Evolutionary conservation across 192 early-diverging fungal genomes (phyloP).

Genomic region (Coemansia sp.): DNA sequence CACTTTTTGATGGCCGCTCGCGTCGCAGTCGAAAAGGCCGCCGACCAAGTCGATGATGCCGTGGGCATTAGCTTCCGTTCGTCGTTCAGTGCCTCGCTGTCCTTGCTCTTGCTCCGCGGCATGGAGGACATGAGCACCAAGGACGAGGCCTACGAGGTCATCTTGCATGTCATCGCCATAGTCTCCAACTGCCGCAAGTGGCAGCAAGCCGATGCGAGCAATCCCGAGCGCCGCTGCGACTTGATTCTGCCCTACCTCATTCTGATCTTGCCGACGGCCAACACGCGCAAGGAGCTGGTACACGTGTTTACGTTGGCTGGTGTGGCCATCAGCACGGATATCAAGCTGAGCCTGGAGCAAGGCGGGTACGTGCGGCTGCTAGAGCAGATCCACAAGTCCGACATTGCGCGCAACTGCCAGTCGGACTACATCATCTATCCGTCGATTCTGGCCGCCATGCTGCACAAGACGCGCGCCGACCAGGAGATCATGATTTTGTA

Average conservation of each 20-base stretch:
- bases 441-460: constrained; percentile 50
- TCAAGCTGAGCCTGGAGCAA: constrained; percentile 38
- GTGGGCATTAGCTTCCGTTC: constrained; percentile 83
- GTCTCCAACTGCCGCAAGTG: constrained; percentile 62
- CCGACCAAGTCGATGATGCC: constrained; percentile 70
- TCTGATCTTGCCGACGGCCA: constrained; percentile 53
- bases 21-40: constrained; percentile 70
- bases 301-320: constrained; percentile 47
- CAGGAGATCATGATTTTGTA: constrained; percentile 55
- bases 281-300: constrained; percentile 67
- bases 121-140: constrained; percentile 77
- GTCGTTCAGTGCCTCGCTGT: constrained; percentile 87
- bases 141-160: constrained; percentile 68
- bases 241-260: constrained; percentile 77
- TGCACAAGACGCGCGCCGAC: constrained; percentile 49
- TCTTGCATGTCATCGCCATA: constrained; percentile 77
- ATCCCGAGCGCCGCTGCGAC: constrained; percentile 69
- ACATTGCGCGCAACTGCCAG: constrained; percentile 50
- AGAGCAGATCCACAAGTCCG: constrained; percentile 50
- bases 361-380: constrained; percentile 48
- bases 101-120: constrained; percentile 81
- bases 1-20: constrained; percentile 74
- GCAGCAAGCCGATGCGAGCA: constrained; percentile 60
- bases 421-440: constrained; percentile 55
- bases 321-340: constrained; percentile 21